A percentile compares a stretch with the other conserved stretches of the same genome.
These are phyloP conservation scores for Colletotrichum musae DNA, from an alignment of 2,329 filamentous ascomycete species.

Conservation along the genomic window DNA sequence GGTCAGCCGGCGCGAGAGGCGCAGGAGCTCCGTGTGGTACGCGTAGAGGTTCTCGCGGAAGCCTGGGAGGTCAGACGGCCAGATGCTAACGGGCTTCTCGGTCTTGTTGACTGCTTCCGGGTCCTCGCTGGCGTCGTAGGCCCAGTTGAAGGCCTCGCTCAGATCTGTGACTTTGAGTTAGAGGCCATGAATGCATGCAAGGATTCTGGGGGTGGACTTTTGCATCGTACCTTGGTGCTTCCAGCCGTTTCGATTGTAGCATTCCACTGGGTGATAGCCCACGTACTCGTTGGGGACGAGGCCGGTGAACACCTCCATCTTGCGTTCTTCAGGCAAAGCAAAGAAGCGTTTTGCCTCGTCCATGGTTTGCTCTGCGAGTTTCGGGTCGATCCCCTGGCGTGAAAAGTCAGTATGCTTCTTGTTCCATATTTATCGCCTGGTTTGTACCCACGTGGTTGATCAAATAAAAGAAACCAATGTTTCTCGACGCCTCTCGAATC, in stretches of 20 bases:
- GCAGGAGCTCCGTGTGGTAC: slow-evolving; percentile 53
- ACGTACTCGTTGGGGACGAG: slow-evolving; percentile 52
- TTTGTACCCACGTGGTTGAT: slow-evolving; percentile 48
- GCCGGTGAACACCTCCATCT: slow-evolving; percentile 61
- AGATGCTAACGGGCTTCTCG: slow-evolving; percentile 47
- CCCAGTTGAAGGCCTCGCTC: slow-evolving; percentile 53
- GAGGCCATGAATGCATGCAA: slow-evolving; percentile 24
- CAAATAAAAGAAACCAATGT: slow-evolving; percentile 62
- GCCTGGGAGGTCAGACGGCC: slow-evolving; percentile 48
- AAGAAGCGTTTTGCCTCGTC: slow-evolving; percentile 59
- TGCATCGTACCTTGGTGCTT: slow-evolving; percentile 50
- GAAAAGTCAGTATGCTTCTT: too few relatives aligned
- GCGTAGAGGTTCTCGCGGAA: slow-evolving; percentile 54
- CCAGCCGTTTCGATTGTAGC: slow-evolving; percentile 57
- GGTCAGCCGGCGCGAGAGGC: slow-evolving; percentile 54
- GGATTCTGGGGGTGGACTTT: too few relatives aligned
- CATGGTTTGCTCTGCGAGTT: slow-evolving; percentile 50
- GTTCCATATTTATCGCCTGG: too few relatives aligned
- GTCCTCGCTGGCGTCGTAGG: slow-evolving; percentile 50
- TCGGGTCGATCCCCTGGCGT: slow-evolving; percentile 47
- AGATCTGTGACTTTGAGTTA: slow-evolving; percentile 45
- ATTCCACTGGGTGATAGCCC: slow-evolving; percentile 53
- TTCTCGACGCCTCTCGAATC: slow-evolving; percentile 56
- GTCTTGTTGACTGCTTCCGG: slow-evolving; percentile 47
- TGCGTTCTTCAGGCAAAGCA: slow-evolving; percentile 58